Conservation (phyloP, 176 grass and related monocot species). For the Ensete ventricosum region DNA sequence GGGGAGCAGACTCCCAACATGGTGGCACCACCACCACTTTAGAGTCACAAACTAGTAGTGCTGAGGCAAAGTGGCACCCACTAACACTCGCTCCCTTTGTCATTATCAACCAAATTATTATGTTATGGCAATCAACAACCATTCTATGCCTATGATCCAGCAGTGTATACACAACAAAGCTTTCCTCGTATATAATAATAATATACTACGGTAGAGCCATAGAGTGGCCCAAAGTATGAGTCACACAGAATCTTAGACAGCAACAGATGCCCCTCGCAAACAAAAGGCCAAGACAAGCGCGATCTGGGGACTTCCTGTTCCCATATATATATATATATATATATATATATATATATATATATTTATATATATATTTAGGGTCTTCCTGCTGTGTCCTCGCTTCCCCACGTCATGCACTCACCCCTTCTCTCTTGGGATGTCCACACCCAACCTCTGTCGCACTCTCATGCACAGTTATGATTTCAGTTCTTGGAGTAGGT, state of each 20-base stretch:
- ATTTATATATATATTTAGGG: too few species aligned
- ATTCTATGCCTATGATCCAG: not conserved
- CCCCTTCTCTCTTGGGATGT: conserved; percentile 6
- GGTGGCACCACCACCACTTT: conserved; percentile 17
- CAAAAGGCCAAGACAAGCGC: conserved; percentile 52
- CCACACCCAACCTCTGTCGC: conserved; percentile 1
- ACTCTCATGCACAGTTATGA: not conserved
- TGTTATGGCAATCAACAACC: not conserved
- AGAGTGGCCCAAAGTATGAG: not conserved
- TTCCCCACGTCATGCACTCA: conserved; percentile 21
- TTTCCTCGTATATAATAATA: conserved; percentile 19
- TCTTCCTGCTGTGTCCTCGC: conserved; percentile 40
- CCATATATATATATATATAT: too few species aligned
- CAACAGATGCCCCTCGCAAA: conserved; percentile 12
- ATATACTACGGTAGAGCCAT: conserved; percentile 20
- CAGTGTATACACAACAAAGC: conserved; percentile 15
- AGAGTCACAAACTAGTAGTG: conserved; percentile 21
- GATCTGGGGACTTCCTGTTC: conserved; percentile 24
- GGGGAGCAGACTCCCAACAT: conserved; percentile 12
- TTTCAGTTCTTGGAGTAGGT: not conserved
- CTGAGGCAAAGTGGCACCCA: conserved; percentile 42
- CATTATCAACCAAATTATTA: conserved; percentile 14
- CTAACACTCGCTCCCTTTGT: conserved; percentile 22
- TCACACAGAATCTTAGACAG: not conserved
- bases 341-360: too few species aligned